These are phyloP conservation scores for Pseudonitzschia multistriata DNA, from an alignment of 108 stramenopile genomes.

Conservation along the genomic window DNA sequence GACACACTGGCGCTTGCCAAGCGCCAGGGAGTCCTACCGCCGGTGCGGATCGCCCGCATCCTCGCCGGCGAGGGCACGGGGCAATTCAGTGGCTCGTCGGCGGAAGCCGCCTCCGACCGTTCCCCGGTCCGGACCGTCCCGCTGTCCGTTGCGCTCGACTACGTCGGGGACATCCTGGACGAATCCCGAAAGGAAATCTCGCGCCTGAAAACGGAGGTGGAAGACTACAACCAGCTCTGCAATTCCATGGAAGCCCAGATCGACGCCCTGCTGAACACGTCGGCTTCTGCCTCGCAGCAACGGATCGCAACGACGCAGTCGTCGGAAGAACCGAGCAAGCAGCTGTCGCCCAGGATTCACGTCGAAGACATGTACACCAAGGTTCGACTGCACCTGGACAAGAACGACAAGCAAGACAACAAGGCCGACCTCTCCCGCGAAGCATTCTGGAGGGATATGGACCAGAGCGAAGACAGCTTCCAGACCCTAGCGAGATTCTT, in stretches of 20 bases:
- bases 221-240: conserved; percentile 77
- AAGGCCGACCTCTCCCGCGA: conserved; percentile 46
- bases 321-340: conserved; percentile 12
- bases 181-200: conserved; percentile 65
- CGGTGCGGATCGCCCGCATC: conserved; percentile 78
- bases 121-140: conserved; percentile 52
- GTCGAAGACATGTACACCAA: conserved; percentile 77
- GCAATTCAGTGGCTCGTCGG: conserved; percentile 51
- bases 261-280: conserved; percentile 47
- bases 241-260: conserved; percentile 78
- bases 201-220: conserved; percentile 66
- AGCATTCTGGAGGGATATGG: conserved; percentile 86
- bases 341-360: conserved; percentile 40
- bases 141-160: conserved; percentile 78
- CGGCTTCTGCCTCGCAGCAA: no score
- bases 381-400: conserved; percentile 39
- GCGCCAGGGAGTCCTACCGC: conserved; percentile 63
- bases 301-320: conserved; percentile 10
- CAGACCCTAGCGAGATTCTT: conserved; percentile 72
- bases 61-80: conserved; percentile 78
- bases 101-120: not conserved
- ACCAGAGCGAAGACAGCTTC: conserved; percentile 67
- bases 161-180: conserved; percentile 76
- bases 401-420: conserved; percentile 25
- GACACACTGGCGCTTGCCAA: conserved; percentile 72